phyloP scores from a whole-genome alignment of 495 filamentous ascomycete species.

The Schizothecium vesticola region DNA sequence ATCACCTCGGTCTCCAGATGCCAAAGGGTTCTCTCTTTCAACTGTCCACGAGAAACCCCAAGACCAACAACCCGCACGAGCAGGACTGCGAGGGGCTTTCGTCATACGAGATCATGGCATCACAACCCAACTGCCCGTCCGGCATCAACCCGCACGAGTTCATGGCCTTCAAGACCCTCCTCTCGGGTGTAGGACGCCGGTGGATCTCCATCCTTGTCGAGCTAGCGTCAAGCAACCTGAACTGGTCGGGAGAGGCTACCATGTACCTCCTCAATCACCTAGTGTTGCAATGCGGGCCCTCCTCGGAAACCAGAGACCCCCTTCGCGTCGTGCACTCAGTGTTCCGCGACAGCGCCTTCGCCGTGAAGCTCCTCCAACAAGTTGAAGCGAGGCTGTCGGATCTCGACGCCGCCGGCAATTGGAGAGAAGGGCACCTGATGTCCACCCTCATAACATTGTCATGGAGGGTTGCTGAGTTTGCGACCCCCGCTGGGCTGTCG shows the following conservation, averaged over 20 bases:
- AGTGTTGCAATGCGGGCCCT: conserved; percentile 44
- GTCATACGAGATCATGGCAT: conserved; percentile 53
- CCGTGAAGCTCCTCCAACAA: conserved; percentile 36
- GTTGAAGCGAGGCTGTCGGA: conserved; percentile 35
- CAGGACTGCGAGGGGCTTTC: conserved; percentile 35
- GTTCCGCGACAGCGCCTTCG: conserved; percentile 44
- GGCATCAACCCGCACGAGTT: conserved; percentile 46
- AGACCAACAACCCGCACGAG: neutral
- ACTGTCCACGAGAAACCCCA: neutral
- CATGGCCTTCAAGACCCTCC: conserved; percentile 44
- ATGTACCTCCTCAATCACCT: conserved; percentile 39
- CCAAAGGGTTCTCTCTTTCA: conserved; percentile 24
- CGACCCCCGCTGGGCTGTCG: neutral
- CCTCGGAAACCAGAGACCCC: conserved; percentile 14
- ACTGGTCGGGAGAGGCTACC: conserved; percentile 46
- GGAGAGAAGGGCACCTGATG: conserved; percentile 49
- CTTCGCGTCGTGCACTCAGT: conserved; percentile 40
- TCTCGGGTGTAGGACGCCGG: conserved; percentile 38
- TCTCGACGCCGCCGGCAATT: conserved; percentile 39
- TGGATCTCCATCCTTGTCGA: conserved; percentile 49
- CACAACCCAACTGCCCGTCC: conserved; percentile 44
- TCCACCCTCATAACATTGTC: conserved; percentile 41
- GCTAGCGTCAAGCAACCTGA: conserved; percentile 48
- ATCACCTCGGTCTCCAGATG: conserved; percentile 33
- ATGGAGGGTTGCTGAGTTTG: conserved; percentile 22